These are phyloP conservation scores for Striga hermonthica DNA, from an alignment of 305 asterid genomes.

Conservation along the genomic window DNA sequence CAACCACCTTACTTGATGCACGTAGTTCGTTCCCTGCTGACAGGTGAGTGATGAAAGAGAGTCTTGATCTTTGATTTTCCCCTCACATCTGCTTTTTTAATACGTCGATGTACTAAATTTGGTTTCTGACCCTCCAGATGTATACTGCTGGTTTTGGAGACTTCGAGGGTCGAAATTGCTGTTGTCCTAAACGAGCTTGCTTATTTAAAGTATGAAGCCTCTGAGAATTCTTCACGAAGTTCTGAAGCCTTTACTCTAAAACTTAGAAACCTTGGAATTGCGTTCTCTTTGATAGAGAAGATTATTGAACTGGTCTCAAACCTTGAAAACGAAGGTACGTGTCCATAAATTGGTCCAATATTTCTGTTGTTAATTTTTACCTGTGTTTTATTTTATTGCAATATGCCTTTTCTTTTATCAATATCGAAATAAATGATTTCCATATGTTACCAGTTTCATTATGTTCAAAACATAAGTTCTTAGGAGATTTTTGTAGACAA, in stretches of 20 bases:
- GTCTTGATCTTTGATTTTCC: slow-evolving; percentile 23
- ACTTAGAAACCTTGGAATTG: slow-evolving; percentile 68
- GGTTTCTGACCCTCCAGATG: slow-evolving; percentile 51
- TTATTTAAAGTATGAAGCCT: slow-evolving; percentile 66
- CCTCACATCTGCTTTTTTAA: slow-evolving; percentile 18
- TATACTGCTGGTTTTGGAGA: slow-evolving; percentile 76
- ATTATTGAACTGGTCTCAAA: slow-evolving; percentile 68
- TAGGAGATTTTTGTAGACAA: slow-evolving; percentile 6
- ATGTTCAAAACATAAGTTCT: slow-evolving; percentile 11
- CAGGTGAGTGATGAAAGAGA: slow-evolving; percentile 44
- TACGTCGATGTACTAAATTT: slow-evolving; percentile 12
- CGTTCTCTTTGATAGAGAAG: slow-evolving; percentile 78
- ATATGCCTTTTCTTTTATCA: slow-evolving; percentile 8
- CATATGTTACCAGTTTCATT: slow-evolving; percentile 1
- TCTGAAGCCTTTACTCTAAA: slow-evolving; percentile 47
- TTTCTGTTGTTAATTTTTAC: slow-evolving; percentile 21
- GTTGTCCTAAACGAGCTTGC: slow-evolving; percentile 88
- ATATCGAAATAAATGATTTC: slow-evolving; percentile 3
- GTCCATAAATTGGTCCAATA: slow-evolving; percentile 7
- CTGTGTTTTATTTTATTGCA: no score
- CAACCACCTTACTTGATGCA: slow-evolving; percentile 43
- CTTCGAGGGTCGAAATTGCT: slow-evolving; percentile 91
- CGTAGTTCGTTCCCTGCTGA: slow-evolving; percentile 52
- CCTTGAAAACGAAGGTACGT: slow-evolving; percentile 65
- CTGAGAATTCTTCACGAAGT: slow-evolving; percentile 46